Percentiles rank a stretch among this genome's conserved stretches.
Evolutionary conservation across 2,329 filamentous ascomycete species (phyloP).

Genomic region (Fusarium sp.): DNA sequence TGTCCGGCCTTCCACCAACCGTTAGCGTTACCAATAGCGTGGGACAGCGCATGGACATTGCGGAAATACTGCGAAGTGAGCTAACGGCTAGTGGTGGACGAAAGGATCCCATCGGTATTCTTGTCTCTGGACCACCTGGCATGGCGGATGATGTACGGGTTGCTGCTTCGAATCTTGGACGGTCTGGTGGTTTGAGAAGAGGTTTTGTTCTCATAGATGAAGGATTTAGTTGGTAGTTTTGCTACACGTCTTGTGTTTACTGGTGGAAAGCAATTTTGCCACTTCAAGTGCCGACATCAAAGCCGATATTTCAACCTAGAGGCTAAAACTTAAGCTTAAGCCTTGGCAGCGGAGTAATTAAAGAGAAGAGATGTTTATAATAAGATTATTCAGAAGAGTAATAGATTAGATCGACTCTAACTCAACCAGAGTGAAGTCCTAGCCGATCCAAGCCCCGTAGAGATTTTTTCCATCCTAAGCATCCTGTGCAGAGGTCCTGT

Average conservation of each 20-base stretch:
- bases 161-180: slow-evolving; percentile 36
- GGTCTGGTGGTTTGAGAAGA: slow-evolving; percentile 23
- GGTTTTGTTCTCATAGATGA: slow-evolving; percentile 42
- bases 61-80: slow-evolving; percentile 35
- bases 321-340: background rate
- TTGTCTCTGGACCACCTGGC: slow-evolving; percentile 43
- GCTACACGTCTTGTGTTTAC: background rate
- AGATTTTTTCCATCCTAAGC: background rate
- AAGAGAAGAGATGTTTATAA: background rate
- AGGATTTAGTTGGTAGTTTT: slow-evolving; percentile 41
- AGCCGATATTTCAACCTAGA: background rate
- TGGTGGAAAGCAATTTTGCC: background rate
- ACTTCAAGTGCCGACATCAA: background rate
- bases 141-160: slow-evolving; percentile 45
- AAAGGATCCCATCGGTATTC: slow-evolving; percentile 35
- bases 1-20: slow-evolving; percentile 22
- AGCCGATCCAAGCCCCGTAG: background rate
- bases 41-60: slow-evolving; percentile 37
- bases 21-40: slow-evolving; percentile 38
- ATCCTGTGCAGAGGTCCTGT: background rate
- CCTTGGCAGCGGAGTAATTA: background rate
- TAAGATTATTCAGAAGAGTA: background rate
- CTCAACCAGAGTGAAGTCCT: background rate
- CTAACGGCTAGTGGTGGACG: slow-evolving; percentile 23
- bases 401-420: background rate